These are phyloP conservation scores for Phyllosticta citriasiana DNA, from an alignment of 2,329 filamentous ascomycete genomes.

Conservation along the genomic window DNA sequence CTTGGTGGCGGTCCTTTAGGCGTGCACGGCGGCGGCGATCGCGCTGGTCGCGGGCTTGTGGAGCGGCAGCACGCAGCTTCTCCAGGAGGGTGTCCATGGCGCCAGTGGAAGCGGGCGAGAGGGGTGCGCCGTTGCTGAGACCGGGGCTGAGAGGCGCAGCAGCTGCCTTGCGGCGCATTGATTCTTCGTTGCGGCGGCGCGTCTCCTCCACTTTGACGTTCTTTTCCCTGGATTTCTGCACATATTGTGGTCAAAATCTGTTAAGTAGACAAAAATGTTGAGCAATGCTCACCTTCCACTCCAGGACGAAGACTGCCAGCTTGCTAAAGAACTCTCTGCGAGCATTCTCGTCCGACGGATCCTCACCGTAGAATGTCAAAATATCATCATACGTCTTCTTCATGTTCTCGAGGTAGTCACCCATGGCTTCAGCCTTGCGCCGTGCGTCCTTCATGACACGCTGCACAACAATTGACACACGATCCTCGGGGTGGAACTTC, in stretches of 20 bases:
- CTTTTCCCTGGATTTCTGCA: slow-evolving; percentile 78
- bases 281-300: slow-evolving; percentile 65
- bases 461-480: slow-evolving; percentile 83
- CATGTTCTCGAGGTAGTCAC: slow-evolving; percentile 90
- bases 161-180: slow-evolving; percentile 70
- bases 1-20: slow-evolving; percentile 82
- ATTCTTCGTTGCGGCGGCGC: slow-evolving; percentile 75
- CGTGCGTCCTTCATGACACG: slow-evolving; percentile 93
- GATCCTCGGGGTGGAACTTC: slow-evolving; percentile 96
- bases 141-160: slow-evolving; percentile 31
- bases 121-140: slow-evolving; percentile 14
- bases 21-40: slow-evolving; percentile 79
- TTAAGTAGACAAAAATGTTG: neutral
- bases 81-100: slow-evolving; percentile 94
- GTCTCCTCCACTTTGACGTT: slow-evolving; percentile 76
- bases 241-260: slow-evolving; percentile 10
- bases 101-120: slow-evolving; percentile 65
- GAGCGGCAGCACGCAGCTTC: slow-evolving; percentile 87
- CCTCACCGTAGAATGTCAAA: slow-evolving; percentile 93
- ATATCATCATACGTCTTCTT: slow-evolving; percentile 84
- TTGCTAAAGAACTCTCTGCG: slow-evolving; percentile 92
- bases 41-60: slow-evolving; percentile 78
- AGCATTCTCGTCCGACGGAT: slow-evolving; percentile 83
- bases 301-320: slow-evolving; percentile 75
- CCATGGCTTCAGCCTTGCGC: slow-evolving; percentile 91